Conservation (phyloP, 2,329 filamentous ascomycete species). For the Fusarium decemcellulare region DNA sequence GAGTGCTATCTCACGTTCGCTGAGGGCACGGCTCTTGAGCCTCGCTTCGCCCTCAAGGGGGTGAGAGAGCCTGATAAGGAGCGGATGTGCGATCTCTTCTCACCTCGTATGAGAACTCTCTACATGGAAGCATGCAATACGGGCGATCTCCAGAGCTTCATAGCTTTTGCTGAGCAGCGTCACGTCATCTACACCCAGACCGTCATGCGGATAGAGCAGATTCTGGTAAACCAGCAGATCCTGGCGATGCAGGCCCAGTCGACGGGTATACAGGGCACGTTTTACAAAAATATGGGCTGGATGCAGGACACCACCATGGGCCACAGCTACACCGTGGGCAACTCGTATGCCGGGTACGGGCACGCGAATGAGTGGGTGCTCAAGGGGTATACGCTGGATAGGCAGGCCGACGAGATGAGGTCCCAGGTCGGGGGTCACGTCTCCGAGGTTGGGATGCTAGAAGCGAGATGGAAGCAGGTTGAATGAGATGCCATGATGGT, state of each 20-base stretch:
- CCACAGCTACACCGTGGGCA: conserved; percentile 47
- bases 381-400: conserved; percentile 49
- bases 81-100: conserved; percentile 56
- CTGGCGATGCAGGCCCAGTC: conserved; percentile 44
- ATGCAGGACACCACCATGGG: conserved; percentile 29
- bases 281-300: conserved; percentile 45
- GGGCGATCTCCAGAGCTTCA: conserved; percentile 43
- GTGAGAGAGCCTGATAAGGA: conserved; percentile 20
- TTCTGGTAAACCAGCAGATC: conserved; percentile 45
- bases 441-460: conserved; percentile 47
- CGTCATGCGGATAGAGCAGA: conserved; percentile 39
- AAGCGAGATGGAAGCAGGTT: conserved; percentile 53
- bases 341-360: conserved; percentile 50
- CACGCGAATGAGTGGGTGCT: conserved; percentile 49
- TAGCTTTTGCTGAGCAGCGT: conserved; percentile 43
- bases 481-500: conserved; percentile 42
- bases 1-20: conserved; percentile 55
- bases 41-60: conserved; percentile 48
- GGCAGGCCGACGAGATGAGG: conserved; percentile 46
- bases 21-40: conserved; percentile 45
- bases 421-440: conserved; percentile 24
- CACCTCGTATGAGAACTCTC: conserved; percentile 53
- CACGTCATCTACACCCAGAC: conserved; percentile 53
- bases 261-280: conserved; percentile 45
- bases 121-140: conserved; percentile 50